Conservation (phyloP, 2,329 filamentous ascomycete genomes). For the Ophiocordyceps camponoti-saundersi region DNA sequence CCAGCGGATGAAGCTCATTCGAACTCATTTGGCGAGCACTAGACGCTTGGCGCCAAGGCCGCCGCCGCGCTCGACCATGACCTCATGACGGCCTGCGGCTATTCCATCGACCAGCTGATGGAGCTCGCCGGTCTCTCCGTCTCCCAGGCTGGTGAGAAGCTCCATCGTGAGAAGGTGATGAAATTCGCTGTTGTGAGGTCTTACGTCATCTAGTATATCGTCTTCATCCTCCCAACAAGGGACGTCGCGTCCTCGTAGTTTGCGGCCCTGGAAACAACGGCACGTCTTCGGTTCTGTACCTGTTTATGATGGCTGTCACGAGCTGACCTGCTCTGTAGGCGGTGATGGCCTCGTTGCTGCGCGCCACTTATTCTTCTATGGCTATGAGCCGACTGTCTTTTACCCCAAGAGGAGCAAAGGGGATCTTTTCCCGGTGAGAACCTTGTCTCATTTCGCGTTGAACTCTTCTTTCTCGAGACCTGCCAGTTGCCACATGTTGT, state of each 20-base stretch:
- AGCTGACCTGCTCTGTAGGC: slow-evolving; percentile 29
- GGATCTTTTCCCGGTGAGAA: slow-evolving; percentile 63
- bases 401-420: slow-evolving; percentile 88
- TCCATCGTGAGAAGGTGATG: background rate
- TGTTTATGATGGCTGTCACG: background rate
- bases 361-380: slow-evolving; percentile 79
- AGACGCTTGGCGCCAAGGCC: slow-evolving; percentile 79
- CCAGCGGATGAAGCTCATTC: background rate
- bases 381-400: slow-evolving; percentile 76
- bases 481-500: background rate
- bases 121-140: slow-evolving; percentile 87
- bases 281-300: slow-evolving; percentile 12
- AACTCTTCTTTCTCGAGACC: too few species aligned
- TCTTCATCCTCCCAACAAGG: slow-evolving; percentile 58
- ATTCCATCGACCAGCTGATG: slow-evolving; percentile 94
- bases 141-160: slow-evolving; percentile 58
- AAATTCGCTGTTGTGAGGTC: background rate
- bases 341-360: slow-evolving; percentile 92
- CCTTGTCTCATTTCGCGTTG: background rate
- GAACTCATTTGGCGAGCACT: slow-evolving; percentile 1
- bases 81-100: slow-evolving; percentile 76
- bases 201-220: slow-evolving; percentile 46
- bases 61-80: slow-evolving; percentile 83
- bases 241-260: slow-evolving; percentile 65
- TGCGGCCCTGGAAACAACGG: slow-evolving; percentile 72